These are phyloP conservation scores for Neobulgaria alba DNA, from an alignment of 2,329 filamentous ascomycete genomes.

Conservation along the genomic window DNA sequence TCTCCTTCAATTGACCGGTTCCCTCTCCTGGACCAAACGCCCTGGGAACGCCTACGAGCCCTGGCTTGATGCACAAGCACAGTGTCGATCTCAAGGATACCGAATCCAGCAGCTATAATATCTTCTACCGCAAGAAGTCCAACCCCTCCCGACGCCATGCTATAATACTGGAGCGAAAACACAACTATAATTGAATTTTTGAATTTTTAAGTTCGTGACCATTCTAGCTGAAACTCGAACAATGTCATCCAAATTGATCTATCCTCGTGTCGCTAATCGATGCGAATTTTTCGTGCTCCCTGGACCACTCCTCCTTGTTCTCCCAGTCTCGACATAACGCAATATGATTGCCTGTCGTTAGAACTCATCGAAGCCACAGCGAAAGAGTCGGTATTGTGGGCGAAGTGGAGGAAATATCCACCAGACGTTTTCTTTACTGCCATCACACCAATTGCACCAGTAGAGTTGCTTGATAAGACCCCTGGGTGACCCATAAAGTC, in stretches of 20 bases:
- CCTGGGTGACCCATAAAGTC: conserved; percentile 93
- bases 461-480: conserved; percentile 68
- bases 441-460: conserved; percentile 86
- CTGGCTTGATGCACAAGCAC: too few relatives aligned
- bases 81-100: too few relatives aligned
- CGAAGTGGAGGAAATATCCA: conserved; percentile 82
- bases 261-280: too few relatives aligned
- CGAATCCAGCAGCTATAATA: too few relatives aligned
- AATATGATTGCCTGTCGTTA: conserved; percentile 63
- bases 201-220: not conserved
- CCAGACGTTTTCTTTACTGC: conserved; percentile 73
- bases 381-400: conserved; percentile 87
- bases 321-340: conserved; percentile 71
- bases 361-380: conserved; percentile 85
- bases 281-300: conserved; percentile 26
- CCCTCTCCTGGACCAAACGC: too few relatives aligned
- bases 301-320: conserved; percentile 24
- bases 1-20: too few relatives aligned
- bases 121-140: too few relatives aligned
- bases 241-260: too few relatives aligned
- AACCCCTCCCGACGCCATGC: too few relatives aligned
- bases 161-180: too few relatives aligned
- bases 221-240: too few relatives aligned
- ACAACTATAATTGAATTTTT: not conserved
- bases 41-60: too few relatives aligned